Conservation (phyloP, 192 early-diverging fungal species). For the Backusella sp. region DNA sequence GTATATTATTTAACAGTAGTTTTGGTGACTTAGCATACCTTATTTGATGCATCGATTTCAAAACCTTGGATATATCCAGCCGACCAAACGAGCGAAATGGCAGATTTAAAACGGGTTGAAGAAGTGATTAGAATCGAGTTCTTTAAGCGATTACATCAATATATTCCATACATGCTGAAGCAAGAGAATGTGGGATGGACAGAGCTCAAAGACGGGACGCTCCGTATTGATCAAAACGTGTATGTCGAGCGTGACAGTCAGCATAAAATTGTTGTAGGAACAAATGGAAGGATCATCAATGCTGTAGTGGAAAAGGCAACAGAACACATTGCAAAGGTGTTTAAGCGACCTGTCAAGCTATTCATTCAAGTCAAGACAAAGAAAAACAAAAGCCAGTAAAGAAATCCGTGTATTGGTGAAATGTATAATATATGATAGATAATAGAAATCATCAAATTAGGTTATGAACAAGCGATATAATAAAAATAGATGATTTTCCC, state of each 20-base stretch:
- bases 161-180: constrained; percentile 55
- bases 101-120: constrained; percentile 53
- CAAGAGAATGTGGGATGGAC: constrained; percentile 60
- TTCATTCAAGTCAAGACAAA: constrained; percentile 52
- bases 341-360: constrained; percentile 44
- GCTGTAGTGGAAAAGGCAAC: constrained; percentile 38
- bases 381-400: constrained; percentile 19
- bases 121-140: constrained; percentile 59
- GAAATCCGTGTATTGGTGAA: neutral
- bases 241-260: constrained; percentile 50
- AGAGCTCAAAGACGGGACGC: constrained; percentile 33
- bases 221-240: constrained; percentile 57
- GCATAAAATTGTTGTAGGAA: constrained; percentile 57
- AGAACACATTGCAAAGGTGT: constrained; percentile 33
- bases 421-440: neutral
- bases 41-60: constrained; percentile 35
- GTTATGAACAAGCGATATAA: neutral
- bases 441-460: too few relatives aligned
- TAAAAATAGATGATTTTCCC: neutral
- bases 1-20: neutral
- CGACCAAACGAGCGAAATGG: constrained; percentile 47
- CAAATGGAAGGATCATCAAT: constrained; percentile 44
- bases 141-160: constrained; percentile 46
- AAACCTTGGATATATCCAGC: constrained; percentile 51
- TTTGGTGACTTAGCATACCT: constrained; percentile 11